Percentiles rank a stretch among this genome's conserved stretches.
Evolutionary conservation across 2,329 filamentous ascomycete species (phyloP).

Genomic region (Spiromastix sp.): DNA sequence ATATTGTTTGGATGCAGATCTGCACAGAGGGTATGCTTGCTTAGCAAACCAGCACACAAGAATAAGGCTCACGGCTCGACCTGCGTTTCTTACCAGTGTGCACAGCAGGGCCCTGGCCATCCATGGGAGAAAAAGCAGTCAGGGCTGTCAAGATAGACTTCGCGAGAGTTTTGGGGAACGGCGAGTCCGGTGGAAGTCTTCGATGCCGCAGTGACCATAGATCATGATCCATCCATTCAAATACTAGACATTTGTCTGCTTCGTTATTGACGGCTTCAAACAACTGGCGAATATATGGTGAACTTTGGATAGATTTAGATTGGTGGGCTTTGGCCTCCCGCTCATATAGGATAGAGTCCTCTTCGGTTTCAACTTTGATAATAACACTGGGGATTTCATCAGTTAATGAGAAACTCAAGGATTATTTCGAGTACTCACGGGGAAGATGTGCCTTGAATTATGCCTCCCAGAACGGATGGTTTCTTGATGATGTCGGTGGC

Average conservation of each 20-base stretch:
- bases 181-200: not conserved
- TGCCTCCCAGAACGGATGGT: not conserved
- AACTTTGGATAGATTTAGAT: conserved; percentile 5
- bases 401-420: not conserved
- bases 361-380: conserved; percentile 4
- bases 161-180: conserved; percentile 4
- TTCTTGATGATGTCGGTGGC: not conserved
- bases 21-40: too few species aligned
- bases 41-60: too few species aligned
- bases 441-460: not conserved
- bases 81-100: conserved; percentile 10
- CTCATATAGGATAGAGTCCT: conserved; percentile 2
- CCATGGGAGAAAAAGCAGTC: conserved; percentile 9
- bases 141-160: conserved; percentile 8
- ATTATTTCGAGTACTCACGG: not conserved
- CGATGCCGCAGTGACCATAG: conserved; percentile 2
- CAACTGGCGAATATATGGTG: conserved; percentile 5
- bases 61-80: too few species aligned
- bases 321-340: conserved; percentile 5
- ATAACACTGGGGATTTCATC: not conserved
- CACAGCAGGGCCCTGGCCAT: conserved; percentile 7
- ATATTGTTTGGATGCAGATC: conserved; percentile 10
- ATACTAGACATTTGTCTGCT: conserved; percentile 9
- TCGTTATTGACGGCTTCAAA: conserved; percentile 8
- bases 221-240: conserved; percentile 9